Conservation (phyloP, 2,329 filamentous ascomycete species). For the Fulvia fulva region DNA sequence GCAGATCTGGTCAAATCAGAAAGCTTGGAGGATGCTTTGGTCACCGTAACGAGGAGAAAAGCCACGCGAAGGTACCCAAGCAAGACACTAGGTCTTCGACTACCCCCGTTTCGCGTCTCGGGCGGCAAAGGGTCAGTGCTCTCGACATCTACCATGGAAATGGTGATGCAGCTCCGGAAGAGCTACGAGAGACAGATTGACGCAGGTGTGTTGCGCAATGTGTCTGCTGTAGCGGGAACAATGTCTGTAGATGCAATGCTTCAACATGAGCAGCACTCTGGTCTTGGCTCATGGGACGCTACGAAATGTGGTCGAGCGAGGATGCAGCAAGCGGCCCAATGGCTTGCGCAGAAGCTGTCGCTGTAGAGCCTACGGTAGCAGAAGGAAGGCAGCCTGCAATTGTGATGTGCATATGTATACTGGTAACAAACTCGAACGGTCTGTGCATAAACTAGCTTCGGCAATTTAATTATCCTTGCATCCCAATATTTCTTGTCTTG, state of each 20-base stretch:
- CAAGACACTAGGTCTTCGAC: slow-evolving; percentile 34
- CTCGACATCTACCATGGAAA: slow-evolving; percentile 39
- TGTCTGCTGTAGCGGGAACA: slow-evolving; percentile 10
- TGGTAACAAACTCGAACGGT: too few species aligned
- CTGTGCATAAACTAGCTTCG: too few species aligned
- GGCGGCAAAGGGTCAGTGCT: slow-evolving; percentile 38
- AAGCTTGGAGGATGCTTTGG: too few species aligned
- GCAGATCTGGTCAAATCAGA: slow-evolving; percentile 5
- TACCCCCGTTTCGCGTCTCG: slow-evolving; percentile 42
- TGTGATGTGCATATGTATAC: too few species aligned
- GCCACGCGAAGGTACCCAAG: slow-evolving; percentile 42
- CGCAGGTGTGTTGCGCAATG: neutral
- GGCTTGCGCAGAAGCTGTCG: slow-evolving; percentile 12
- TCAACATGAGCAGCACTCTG: slow-evolving; percentile 35
- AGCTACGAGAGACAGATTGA: slow-evolving; percentile 36
- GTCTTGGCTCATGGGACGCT: slow-evolving; percentile 24
- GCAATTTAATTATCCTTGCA: neutral
- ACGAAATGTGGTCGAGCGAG: slow-evolving; percentile 15
- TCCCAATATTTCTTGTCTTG: neutral
- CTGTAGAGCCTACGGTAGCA: neutral
- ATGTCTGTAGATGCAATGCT: slow-evolving; percentile 21
- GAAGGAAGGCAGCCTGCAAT: neutral
- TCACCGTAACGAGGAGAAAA: slow-evolving; percentile 19
- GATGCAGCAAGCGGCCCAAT: slow-evolving; percentile 18
- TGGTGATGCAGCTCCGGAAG: slow-evolving; percentile 38